Conservation (phyloP, 805 yeast genomes). For the Metschnikowia orientalis region DNA sequence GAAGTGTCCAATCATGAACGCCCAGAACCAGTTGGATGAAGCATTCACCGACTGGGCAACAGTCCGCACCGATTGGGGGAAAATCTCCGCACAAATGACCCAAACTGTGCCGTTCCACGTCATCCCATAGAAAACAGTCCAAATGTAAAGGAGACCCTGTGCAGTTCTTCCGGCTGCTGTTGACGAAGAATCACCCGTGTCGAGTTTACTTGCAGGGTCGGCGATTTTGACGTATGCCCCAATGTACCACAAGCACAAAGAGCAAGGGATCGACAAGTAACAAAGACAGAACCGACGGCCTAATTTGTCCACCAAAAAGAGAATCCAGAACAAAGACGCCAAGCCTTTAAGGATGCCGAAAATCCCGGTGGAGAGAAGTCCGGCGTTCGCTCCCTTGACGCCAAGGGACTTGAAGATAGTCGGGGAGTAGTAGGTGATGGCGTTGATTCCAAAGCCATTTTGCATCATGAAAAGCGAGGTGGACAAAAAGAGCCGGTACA, state of each 20-base stretch:
- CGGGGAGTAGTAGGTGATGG: constrained; percentile 52
- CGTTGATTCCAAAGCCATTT: constrained; percentile 47
- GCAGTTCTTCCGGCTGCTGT: constrained; percentile 42
- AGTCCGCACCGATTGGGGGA: constrained; percentile 40
- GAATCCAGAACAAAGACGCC: constrained; percentile 42
- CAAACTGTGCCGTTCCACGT: constrained; percentile 48
- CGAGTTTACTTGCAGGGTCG: constrained; percentile 22
- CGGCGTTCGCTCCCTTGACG: constrained; percentile 40
- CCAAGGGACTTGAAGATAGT: constrained; percentile 48
- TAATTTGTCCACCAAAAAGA: constrained; percentile 42
- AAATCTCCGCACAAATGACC: constrained; percentile 45
- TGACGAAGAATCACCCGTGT: constrained; percentile 20
- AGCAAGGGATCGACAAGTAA: constrained; percentile 35
- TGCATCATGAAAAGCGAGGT: constrained; percentile 40
- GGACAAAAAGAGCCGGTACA: constrained; percentile 35
- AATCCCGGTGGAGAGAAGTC: constrained; percentile 49
- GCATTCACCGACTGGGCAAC: constrained; percentile 43
- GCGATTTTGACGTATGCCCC: constrained; percentile 44
- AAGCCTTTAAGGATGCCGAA: constrained; percentile 48
- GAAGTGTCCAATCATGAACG: constrained; percentile 45
- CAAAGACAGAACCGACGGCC: constrained; percentile 45
- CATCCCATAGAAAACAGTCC: constrained; percentile 42
- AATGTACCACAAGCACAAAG: constrained; percentile 44
- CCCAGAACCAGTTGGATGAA: constrained; percentile 48
- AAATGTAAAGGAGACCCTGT: constrained; percentile 41